A percentile compares a stretch with the other conserved stretches of the same genome.
These are phyloP conservation scores for Millerozyma miso DNA, from an alignment of 805 yeast genomes.

Conservation along the genomic window DNA sequence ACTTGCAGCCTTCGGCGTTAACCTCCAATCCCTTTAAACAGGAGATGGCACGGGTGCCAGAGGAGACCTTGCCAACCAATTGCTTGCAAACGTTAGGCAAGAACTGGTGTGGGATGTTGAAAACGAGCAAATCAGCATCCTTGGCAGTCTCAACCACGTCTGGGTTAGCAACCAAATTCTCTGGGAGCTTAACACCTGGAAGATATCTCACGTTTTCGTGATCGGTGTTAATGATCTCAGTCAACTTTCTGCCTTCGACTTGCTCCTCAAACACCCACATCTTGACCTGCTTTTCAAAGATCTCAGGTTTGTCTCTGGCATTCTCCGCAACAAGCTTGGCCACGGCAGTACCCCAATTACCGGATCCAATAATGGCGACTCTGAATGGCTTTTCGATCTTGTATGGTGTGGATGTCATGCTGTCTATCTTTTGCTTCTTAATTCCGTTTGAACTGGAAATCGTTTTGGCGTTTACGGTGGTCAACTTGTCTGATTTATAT, in stretches of 20 bases:
- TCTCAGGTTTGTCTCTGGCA: conserved; percentile 33
- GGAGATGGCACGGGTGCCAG: conserved; percentile 39
- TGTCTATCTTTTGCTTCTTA: neutral
- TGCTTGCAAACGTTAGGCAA: conserved; percentile 35
- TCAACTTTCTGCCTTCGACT: conserved; percentile 37
- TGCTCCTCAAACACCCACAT: conserved; percentile 46
- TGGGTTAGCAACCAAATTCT: conserved; percentile 38
- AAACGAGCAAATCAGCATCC: conserved; percentile 41
- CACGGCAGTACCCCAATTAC: conserved; percentile 47
- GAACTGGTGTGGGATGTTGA: conserved; percentile 46
- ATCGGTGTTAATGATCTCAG: conserved; percentile 39
- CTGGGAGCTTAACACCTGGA: conserved; percentile 40
- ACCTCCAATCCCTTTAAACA: conserved; percentile 46
- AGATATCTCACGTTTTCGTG: conserved; percentile 44
- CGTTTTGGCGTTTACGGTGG: neutral
- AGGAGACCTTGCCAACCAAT: conserved; percentile 36
- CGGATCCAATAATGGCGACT: conserved; percentile 42
- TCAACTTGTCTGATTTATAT: neutral
- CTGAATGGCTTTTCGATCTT: conserved; percentile 28
- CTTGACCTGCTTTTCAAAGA: conserved; percentile 34
- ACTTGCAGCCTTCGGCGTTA: conserved; percentile 38
- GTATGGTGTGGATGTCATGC: conserved; percentile 23
- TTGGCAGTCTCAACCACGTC: conserved; percentile 33
- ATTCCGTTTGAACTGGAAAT: neutral
- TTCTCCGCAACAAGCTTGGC: conserved; percentile 45